Conservation (phyloP, 2,329 filamentous ascomycete species). For the Venturia carpophila region DNA sequence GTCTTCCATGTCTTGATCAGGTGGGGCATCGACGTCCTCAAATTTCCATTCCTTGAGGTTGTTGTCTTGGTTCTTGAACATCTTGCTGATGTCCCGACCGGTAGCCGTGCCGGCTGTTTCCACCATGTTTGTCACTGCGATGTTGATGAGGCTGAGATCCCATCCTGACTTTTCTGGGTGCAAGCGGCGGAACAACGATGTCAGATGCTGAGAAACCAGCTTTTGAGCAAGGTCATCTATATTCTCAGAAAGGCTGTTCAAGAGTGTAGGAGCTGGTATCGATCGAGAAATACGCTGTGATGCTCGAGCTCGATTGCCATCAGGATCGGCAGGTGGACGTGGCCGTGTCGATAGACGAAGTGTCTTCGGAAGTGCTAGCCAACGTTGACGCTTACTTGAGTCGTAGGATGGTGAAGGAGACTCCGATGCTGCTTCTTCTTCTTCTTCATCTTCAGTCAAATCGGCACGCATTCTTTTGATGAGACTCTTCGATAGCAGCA, state of each 20-base stretch:
- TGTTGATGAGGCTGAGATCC: constrained; percentile 77
- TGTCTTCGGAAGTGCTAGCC: constrained; percentile 75
- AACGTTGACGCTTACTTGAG: constrained; percentile 32
- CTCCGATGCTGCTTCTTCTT: constrained; percentile 10
- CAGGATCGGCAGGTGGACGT: constrained; percentile 43
- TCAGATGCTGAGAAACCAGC: constrained; percentile 59
- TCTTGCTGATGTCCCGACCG: constrained; percentile 69
- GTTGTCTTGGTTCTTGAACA: constrained; percentile 72
- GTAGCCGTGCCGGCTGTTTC: constrained; percentile 37
- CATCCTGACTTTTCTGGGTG: constrained; percentile 62
- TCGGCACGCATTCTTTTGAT: constrained; percentile 73
- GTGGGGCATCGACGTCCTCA: constrained; percentile 37
- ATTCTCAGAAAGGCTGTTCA: constrained; percentile 56
- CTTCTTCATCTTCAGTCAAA: constrained; percentile 50
- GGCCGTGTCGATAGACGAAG: constrained; percentile 73
- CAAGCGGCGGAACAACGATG: constrained; percentile 67
- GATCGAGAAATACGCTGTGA: constrained; percentile 71
- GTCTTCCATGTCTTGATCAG: constrained; percentile 23
- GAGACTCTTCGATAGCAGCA: constrained; percentile 60
- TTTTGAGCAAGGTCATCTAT: constrained; percentile 56
- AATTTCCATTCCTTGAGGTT: constrained; percentile 60
- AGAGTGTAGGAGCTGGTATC: constrained; percentile 60
- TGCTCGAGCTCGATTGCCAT: constrained; percentile 47
- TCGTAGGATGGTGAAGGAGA: constrained; percentile 1
- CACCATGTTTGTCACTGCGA: constrained; percentile 80